phyloP scores from a whole-genome alignment of 805 yeast genomes.

The Pichia gijzeniarum region DNA sequence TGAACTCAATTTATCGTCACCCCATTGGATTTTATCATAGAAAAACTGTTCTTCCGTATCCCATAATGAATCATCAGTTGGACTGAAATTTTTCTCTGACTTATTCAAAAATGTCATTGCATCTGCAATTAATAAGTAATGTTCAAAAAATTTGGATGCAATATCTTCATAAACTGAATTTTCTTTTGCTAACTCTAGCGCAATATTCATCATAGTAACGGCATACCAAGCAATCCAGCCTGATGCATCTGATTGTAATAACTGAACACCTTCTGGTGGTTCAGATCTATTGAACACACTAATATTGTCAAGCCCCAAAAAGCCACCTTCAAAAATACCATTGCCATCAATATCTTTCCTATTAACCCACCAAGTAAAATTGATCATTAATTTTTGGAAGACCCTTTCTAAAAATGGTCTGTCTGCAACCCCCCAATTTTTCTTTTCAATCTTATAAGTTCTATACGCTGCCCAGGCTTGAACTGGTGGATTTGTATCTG shows the following conservation, averaged over 20 bases:
- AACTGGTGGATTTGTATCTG: slow-evolving; percentile 95
- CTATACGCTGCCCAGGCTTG: slow-evolving; percentile 95
- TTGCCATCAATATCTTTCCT: slow-evolving; percentile 81
- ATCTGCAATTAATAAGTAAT: slow-evolving; percentile 83
- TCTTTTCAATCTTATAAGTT: slow-evolving; percentile 80
- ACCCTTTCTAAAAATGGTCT: slow-evolving; percentile 82
- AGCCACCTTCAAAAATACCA: slow-evolving; percentile 91
- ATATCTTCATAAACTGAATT: slow-evolving; percentile 86
- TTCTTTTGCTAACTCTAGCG: slow-evolving; percentile 80
- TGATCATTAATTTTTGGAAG: slow-evolving; percentile 80
- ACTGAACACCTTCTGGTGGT: slow-evolving; percentile 87
- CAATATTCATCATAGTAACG: slow-evolving; percentile 86
- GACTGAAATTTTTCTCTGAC: slow-evolving; percentile 22
- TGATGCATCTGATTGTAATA: slow-evolving; percentile 92
- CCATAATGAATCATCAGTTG: slow-evolving; percentile 71
- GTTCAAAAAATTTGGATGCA: slow-evolving; percentile 92
- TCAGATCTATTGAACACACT: slow-evolving; percentile 91
- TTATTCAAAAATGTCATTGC: slow-evolving; percentile 71
- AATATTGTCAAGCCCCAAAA: slow-evolving; percentile 86
- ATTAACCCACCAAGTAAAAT: slow-evolving; percentile 98
- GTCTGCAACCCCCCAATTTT: slow-evolving; percentile 77
- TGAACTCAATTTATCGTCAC: slow-evolving; percentile 55
- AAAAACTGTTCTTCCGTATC: slow-evolving; percentile 83
- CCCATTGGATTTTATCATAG: slow-evolving; percentile 87
- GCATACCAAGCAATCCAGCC: slow-evolving; percentile 97